Conservation (phyloP, 768 basidiomycete genomes). For the Lactarius evosmus region DNA sequence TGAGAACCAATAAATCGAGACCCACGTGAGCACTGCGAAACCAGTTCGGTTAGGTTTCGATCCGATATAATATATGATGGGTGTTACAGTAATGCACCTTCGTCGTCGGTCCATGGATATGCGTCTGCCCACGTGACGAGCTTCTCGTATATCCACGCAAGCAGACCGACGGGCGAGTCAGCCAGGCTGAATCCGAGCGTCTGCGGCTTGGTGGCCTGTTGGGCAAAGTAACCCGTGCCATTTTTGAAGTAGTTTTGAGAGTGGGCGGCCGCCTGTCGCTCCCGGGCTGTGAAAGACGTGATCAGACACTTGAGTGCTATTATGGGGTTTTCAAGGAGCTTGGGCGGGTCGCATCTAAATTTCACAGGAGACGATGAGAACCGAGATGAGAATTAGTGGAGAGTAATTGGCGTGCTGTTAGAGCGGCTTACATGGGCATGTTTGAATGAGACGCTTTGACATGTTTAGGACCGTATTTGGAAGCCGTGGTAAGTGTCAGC, state of each 20-base stretch:
- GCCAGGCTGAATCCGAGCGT: constrained; percentile 47
- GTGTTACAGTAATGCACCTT: constrained; percentile 36
- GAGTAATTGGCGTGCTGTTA: neutral
- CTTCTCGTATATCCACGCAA: constrained; percentile 38
- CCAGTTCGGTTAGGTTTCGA: neutral
- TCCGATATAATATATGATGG: neutral
- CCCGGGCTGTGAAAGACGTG: constrained; percentile 36
- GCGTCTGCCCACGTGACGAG: constrained; percentile 37
- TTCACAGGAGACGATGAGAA: neutral
- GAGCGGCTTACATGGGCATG: constrained; percentile 30
- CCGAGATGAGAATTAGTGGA: neutral
- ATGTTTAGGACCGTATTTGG: constrained; percentile 31
- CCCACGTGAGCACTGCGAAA: constrained; percentile 52
- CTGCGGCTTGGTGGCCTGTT: constrained; percentile 37
- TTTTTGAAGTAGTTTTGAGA: constrained; percentile 33
- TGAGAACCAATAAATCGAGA: constrained; percentile 59
- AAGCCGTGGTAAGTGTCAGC: constrained; percentile 32
- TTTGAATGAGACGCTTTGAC: constrained; percentile 38
- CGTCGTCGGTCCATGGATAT: constrained; percentile 55
- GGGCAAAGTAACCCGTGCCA: constrained; percentile 39
- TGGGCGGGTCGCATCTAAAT: constrained; percentile 25
- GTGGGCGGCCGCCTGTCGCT: constrained; percentile 37
- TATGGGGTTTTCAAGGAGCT: constrained; percentile 30
- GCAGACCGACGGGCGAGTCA: constrained; percentile 50
- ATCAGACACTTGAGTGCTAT: constrained; percentile 33